Percentiles rank a stretch among this genome's conserved stretches.
Evolutionary conservation across 1,284 basidiomycete genomes (phyloP).

Genomic region (Fomitopsis pinicola): DNA sequence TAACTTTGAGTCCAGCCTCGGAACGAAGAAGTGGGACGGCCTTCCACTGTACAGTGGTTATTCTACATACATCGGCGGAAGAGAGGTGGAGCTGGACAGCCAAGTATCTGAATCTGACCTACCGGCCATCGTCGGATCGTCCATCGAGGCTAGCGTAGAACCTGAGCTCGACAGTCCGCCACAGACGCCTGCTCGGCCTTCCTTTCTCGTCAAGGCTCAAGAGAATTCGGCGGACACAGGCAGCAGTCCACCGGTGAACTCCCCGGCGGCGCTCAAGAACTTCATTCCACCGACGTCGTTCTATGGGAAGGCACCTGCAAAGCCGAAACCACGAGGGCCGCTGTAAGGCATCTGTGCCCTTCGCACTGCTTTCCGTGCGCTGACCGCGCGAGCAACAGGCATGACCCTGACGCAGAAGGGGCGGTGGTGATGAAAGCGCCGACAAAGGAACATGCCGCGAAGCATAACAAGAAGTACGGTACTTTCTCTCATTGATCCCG

Average conservation of each 20-base stretch:
- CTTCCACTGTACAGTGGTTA: slow-evolving; percentile 46
- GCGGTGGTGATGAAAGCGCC: slow-evolving; percentile 89
- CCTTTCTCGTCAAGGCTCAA: slow-evolving; percentile 10
- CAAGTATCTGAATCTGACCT: slow-evolving; percentile 45
- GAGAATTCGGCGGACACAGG: slow-evolving; percentile 3
- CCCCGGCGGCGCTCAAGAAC: slow-evolving; percentile 27
- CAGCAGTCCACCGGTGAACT: slow-evolving; percentile 9
- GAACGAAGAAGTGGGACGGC: slow-evolving; percentile 60
- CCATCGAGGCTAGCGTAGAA: slow-evolving; percentile 25
- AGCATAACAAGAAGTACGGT: slow-evolving; percentile 69
- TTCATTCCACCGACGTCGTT: slow-evolving; percentile 59
- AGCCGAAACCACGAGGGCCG: slow-evolving; percentile 44
- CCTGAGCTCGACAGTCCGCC: slow-evolving; percentile 21
- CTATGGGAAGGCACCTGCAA: slow-evolving; percentile 42
- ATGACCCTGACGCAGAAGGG: slow-evolving; percentile 71
- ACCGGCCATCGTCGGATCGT: slow-evolving; percentile 37
- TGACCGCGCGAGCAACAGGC: slow-evolving; percentile 37
- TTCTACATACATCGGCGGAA: slow-evolving; percentile 46
- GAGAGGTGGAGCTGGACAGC: slow-evolving; percentile 59
- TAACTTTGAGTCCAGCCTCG: slow-evolving; percentile 42
- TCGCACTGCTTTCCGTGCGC: slow-evolving; percentile 10
- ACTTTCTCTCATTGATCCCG: not conserved
- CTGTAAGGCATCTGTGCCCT: slow-evolving; percentile 34
- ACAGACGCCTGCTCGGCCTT: slow-evolving; percentile 9
- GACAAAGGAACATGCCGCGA: slow-evolving; percentile 59